phyloP scores from a whole-genome alignment of 164 flowering plant species.

The Vitis vinifera region ASM3070453v1 NC_081807.1:3956501-3957000 shows the following conservation, averaged over 20 bases:
- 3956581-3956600: constrained; percentile 69
- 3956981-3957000: constrained; percentile 81
- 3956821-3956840: constrained; percentile 56
- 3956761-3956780: constrained; percentile 75
- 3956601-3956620: constrained; percentile 65
- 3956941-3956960: constrained; percentile 48
- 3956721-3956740: constrained; percentile 43
- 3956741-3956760: constrained; percentile 37
- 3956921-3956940: constrained; percentile 61
- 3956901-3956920: constrained; percentile 69
- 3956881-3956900: constrained; percentile 81
- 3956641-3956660: constrained; percentile 49
- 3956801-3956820: constrained; percentile 46
- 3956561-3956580: constrained; percentile 48
- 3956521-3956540: constrained; percentile 37
- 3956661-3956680: constrained; percentile 53
- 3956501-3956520: constrained; percentile 52
- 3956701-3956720: constrained; percentile 64
- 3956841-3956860: constrained; percentile 52
- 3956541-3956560: constrained; percentile 36
- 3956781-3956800: constrained; percentile 74
- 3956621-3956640: constrained; percentile 56
- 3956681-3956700: constrained; percentile 84
- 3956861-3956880: constrained; percentile 68
- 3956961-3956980: constrained; percentile 82